phyloP scores from a whole-genome alignment of 306 rosid species.

The Lotus japonicus region DNA sequence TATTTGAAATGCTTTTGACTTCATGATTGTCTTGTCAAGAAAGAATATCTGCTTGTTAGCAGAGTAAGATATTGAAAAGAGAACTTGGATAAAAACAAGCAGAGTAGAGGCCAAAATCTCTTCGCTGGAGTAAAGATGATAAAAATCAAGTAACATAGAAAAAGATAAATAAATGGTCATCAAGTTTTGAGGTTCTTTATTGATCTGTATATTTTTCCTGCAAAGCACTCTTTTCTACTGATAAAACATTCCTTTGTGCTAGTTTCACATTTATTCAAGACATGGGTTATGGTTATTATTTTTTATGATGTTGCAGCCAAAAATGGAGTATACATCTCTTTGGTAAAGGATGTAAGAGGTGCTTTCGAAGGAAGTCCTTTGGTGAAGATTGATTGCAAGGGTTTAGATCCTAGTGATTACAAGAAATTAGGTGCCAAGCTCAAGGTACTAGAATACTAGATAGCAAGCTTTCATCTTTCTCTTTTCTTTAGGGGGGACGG shows the following conservation, averaged over 20 bases:
- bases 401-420: constrained; percentile 92
- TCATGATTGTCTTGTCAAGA: constrained; percentile 8
- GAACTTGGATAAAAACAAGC: background rate
- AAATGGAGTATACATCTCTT: constrained; percentile 73
- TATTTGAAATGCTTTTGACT: background rate
- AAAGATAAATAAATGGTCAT: background rate
- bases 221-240: background rate
- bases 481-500: no score
- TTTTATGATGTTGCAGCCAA: constrained; percentile 50
- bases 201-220: constrained; percentile 14
- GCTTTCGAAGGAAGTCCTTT: constrained; percentile 90
- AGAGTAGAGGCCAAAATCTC: background rate
- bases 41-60: background rate
- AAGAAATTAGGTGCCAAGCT: constrained; percentile 94
- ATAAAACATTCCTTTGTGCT: background rate
- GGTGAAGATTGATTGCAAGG: constrained; percentile 79
- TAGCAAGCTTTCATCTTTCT: constrained; percentile 1
- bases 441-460: constrained; percentile 59
- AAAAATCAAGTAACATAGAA: background rate
- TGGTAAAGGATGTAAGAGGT: constrained; percentile 73
- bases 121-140: background rate
- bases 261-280: background rate
- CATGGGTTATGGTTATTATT: background rate
- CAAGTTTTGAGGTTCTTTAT: background rate
- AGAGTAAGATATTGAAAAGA: constrained; percentile 1